These are phyloP conservation scores for Phytophthora pluvialis DNA, from an alignment of 352 stramenopile genomes.

Conservation along the genomic window DNA sequence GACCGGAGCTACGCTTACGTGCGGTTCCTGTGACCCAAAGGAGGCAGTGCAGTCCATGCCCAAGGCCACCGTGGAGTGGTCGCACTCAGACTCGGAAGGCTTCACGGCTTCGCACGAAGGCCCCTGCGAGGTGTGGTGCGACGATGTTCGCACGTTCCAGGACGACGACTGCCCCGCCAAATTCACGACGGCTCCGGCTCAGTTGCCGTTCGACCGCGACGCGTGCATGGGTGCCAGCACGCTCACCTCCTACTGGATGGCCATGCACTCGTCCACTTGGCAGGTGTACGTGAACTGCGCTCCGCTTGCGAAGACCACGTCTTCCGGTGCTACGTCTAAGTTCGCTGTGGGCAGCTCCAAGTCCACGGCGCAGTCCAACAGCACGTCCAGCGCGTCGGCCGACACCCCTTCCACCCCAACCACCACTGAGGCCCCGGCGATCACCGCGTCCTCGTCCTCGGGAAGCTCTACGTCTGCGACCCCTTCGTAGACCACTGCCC, in stretches of 20 bases:
- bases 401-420: slow-evolving; percentile 12
- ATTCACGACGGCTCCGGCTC: slow-evolving; percentile 33
- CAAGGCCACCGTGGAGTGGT: slow-evolving; percentile 28
- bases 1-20: slow-evolving; percentile 25
- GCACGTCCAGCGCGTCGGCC: slow-evolving; percentile 19
- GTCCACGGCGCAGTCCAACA: slow-evolving; percentile 18
- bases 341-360: slow-evolving; percentile 28
- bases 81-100: slow-evolving; percentile 34
- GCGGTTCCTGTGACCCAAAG: slow-evolving; percentile 28
- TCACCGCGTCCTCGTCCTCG: slow-evolving; percentile 4
- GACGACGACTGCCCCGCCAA: slow-evolving; percentile 43
- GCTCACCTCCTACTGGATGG: slow-evolving; percentile 51
- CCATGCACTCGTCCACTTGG: slow-evolving; percentile 47
- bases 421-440: slow-evolving; percentile 8
- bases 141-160: slow-evolving; percentile 43
- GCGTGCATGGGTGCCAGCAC: slow-evolving; percentile 31
- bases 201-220: slow-evolving; percentile 46
- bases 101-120: slow-evolving; percentile 50
- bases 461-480: background rate
- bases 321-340: slow-evolving; percentile 22
- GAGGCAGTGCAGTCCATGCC: slow-evolving; percentile 20
- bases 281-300: slow-evolving; percentile 53
- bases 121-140: slow-evolving; percentile 53
- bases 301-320: slow-evolving; percentile 17
- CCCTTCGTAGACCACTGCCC: background rate